Conservation (phyloP, 2,329 filamentous ascomycete species). For the Colletotrichum sp. region DNA sequence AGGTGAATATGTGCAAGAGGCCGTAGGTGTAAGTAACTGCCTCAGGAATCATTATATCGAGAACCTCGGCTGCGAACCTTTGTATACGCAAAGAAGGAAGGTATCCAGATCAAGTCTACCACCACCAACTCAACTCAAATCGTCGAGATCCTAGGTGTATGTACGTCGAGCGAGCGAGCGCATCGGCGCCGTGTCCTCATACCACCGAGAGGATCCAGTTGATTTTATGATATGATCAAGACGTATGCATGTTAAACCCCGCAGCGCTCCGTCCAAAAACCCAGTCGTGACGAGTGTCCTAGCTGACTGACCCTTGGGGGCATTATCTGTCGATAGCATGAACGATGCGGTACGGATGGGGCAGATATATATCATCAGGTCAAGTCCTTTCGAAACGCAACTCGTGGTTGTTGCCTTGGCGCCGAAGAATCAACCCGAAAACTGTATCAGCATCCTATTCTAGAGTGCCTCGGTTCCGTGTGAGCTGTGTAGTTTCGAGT, state of each 20-base stretch:
- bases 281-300: not conserved
- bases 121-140: not conserved
- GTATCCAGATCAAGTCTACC: not conserved
- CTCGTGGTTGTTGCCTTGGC: too few relatives aligned
- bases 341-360: not conserved
- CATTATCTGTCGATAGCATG: not conserved
- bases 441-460: too few relatives aligned
- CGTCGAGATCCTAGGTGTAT: too few relatives aligned
- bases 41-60: not conserved
- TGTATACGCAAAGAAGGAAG: not conserved
- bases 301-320: too few relatives aligned
- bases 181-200: not conserved
- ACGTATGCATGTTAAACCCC: not conserved
- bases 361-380: too few relatives aligned
- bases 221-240: too few relatives aligned
- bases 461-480: too few relatives aligned
- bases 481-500: too few relatives aligned
- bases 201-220: too few relatives aligned
- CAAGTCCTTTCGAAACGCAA: too few relatives aligned
- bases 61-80: not conserved
- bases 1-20: not conserved
- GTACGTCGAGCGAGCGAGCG: not conserved
- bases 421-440: too few relatives aligned
- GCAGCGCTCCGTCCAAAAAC: not conserved
- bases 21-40: not conserved